Conservation (phyloP, 495 filamentous ascomycete species). For the Neurospora sp. region DNA sequence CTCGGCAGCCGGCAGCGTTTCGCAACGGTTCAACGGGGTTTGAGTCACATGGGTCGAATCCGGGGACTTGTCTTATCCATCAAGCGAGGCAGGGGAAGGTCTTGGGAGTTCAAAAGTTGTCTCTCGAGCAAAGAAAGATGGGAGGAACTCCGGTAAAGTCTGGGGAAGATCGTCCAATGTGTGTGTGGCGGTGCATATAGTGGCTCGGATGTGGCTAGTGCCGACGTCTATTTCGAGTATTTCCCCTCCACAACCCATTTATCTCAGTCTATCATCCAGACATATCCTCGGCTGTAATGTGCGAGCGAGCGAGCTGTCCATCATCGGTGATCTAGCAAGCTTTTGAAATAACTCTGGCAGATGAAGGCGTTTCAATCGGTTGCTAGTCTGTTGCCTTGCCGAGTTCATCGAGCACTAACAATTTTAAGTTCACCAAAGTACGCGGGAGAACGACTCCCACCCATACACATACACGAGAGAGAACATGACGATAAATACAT, state of each 20-base stretch:
- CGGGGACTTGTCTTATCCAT: background rate
- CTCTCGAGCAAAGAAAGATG: background rate
- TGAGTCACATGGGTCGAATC: background rate
- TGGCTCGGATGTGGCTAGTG: background rate
- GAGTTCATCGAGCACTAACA: background rate
- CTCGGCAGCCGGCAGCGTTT: background rate
- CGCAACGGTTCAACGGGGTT: background rate
- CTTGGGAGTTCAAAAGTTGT: background rate
- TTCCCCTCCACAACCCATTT: background rate
- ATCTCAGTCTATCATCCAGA: background rate
- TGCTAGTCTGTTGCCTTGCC: background rate
- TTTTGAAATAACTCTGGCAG: too few species aligned
- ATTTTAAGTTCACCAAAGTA: too few species aligned
- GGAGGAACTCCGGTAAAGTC: background rate
- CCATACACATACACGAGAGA: background rate
- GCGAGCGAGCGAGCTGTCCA: background rate
- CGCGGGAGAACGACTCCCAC: background rate
- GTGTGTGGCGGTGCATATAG: background rate
- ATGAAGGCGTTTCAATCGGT: too few species aligned
- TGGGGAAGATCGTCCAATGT: background rate
- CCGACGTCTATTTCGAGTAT: background rate
- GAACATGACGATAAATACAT: background rate
- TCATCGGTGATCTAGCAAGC: background rate
- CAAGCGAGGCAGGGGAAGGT: background rate
- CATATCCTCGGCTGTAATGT: background rate